phyloP scores from a whole-genome alignment of 148 eudicot genomes.

The Spergularia bocconei region DNA sequence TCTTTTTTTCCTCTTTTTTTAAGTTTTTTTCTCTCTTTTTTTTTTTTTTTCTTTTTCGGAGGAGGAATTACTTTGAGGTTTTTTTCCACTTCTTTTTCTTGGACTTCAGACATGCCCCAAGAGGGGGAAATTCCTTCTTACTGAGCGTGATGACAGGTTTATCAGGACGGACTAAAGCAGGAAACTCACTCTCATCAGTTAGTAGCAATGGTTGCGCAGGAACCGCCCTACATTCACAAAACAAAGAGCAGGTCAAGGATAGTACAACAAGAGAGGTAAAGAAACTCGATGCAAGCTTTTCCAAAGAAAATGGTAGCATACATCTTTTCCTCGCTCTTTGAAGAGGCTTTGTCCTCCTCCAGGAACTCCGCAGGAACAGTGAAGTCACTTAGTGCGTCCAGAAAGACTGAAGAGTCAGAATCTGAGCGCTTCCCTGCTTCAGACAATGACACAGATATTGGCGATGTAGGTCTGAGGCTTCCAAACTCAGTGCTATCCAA shows the following conservation, averaged over 20 bases:
- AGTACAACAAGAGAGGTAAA: background rate
- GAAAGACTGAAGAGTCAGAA: constrained; percentile 20
- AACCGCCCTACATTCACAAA: constrained; percentile 29
- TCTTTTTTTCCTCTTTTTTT: background rate
- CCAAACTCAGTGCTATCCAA: constrained; percentile 21
- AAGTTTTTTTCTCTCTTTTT: background rate
- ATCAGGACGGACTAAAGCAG: constrained; percentile 21
- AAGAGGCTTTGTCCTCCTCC: constrained; percentile 12
- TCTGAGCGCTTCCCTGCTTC: constrained; percentile 28
- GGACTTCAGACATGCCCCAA: constrained; percentile 12
- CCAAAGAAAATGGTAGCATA: constrained; percentile 14
- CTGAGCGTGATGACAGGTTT: constrained; percentile 15
- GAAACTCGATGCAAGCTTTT: background rate
- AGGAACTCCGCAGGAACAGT: background rate
- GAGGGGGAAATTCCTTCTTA: constrained; percentile 39
- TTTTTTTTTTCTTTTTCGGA: background rate
- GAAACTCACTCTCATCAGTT: constrained; percentile 31
- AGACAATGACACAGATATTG: constrained; percentile 20
- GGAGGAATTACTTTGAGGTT: background rate
- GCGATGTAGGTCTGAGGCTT: constrained; percentile 26
- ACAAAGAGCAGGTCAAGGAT: background rate
- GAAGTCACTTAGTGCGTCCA: constrained; percentile 21
- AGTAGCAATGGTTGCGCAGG: constrained; percentile 25
- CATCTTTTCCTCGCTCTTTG: constrained; percentile 27
- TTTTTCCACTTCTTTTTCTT: constrained; percentile 19